Evolutionary conservation across 1,284 basidiomycete species (phyloP).

Genomic region (Fomitopsis schrenkii): DNA sequence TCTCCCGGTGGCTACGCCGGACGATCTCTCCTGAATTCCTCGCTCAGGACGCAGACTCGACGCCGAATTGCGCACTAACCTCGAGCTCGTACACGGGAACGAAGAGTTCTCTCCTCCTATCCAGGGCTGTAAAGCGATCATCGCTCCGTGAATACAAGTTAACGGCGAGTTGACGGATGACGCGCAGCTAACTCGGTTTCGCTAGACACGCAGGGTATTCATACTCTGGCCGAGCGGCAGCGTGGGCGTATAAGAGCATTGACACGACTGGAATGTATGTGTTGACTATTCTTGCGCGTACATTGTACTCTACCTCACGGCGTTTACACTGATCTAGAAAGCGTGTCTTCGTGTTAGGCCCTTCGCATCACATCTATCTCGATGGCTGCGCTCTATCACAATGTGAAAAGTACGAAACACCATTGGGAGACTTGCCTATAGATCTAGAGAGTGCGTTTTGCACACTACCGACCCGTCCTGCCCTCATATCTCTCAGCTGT

Average conservation of each 20-base stretch:
- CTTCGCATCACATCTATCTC: constrained; percentile 91
- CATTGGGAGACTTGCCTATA: constrained; percentile 79
- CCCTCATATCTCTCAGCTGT: constrained; percentile 47
- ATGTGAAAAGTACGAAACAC: constrained; percentile 80
- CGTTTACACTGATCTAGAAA: constrained; percentile 49
- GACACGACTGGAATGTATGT: constrained; percentile 78
- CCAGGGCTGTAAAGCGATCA: constrained; percentile 82
- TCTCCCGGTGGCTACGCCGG: not conserved
- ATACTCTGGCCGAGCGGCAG: constrained; percentile 92
- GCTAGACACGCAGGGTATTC: constrained; percentile 92
- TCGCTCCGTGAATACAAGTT: constrained; percentile 77
- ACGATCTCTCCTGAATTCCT: not conserved
- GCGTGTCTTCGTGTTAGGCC: constrained; percentile 92
- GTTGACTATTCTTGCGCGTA: not conserved
- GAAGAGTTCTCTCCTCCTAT: constrained; percentile 59
- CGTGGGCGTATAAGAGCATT: constrained; percentile 93
- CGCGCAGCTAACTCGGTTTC: constrained; percentile 3
- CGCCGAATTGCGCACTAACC: constrained; percentile 61
- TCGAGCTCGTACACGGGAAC: constrained; percentile 53
- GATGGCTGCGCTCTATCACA: constrained; percentile 82
- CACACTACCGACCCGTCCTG: not conserved
- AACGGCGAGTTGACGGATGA: not conserved
- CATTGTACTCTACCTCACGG: not conserved
- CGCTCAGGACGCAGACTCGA: constrained; percentile 51
- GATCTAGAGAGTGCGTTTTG: constrained; percentile 68